Percentiles rank a stretch among this genome's conserved stretches.
phyloP scores from a whole-genome alignment of 208 protist species.

The Crithidia bombi region DNA sequence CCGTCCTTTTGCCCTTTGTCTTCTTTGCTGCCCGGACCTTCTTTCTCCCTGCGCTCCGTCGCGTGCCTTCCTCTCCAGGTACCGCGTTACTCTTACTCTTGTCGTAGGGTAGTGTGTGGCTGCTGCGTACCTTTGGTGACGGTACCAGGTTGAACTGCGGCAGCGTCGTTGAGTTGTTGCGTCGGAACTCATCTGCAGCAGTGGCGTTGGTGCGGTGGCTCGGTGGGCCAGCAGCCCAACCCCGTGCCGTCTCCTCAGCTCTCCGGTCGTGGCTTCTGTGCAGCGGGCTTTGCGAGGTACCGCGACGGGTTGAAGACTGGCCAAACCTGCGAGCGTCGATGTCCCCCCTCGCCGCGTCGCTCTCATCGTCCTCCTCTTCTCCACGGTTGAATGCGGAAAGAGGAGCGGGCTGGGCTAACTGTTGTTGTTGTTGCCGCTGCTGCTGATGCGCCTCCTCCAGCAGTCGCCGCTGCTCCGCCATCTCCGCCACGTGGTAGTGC shows the following conservation, averaged over 20 bases:
- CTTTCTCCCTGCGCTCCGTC: background rate
- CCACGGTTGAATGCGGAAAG: background rate
- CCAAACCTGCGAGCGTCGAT: background rate
- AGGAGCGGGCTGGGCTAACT: too few relatives aligned
- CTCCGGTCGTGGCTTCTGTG: constrained; percentile 1
- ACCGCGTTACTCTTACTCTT: too few relatives aligned
- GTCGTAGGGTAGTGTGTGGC: background rate
- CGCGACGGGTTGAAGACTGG: constrained; percentile 10
- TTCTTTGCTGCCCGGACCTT: background rate
- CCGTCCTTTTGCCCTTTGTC: background rate
- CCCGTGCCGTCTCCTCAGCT: background rate
- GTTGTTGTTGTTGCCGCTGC: background rate
- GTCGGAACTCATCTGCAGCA: background rate
- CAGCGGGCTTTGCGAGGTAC: background rate
- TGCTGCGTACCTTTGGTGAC: background rate
- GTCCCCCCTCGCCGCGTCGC: background rate
- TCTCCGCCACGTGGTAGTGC: constrained; percentile 16
- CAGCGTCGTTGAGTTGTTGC: background rate
- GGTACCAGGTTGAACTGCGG: background rate
- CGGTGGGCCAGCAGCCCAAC: background rate
- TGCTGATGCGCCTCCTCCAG: constrained; percentile 15
- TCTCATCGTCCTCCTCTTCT: background rate
- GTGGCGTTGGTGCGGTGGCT: background rate
- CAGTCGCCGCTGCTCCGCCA: constrained; percentile 22
- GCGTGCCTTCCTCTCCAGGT: background rate